Base-by-base conservation (phyloP, 2,329 filamentous ascomycete genomes). In the Emergomyces pasteurianus region DNA sequence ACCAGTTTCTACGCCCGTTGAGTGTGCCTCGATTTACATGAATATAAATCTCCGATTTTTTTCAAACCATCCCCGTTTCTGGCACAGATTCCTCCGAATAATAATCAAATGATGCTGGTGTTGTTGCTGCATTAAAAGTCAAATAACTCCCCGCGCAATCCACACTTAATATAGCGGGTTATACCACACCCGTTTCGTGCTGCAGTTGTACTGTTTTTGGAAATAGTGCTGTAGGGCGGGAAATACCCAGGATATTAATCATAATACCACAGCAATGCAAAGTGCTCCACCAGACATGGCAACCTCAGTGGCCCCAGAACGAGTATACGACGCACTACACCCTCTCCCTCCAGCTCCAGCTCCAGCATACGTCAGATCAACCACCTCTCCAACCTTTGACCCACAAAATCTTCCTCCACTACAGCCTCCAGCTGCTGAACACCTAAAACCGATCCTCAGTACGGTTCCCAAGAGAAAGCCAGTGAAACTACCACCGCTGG, bases 281-380 rank as follows among this genome's bases (percentile, higher is more conserved):
- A 26, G 14, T 21, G 46, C 38, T 23, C 40, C 38, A 9, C 16
- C 40, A 6, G 38, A 43, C 36, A 57, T 57, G 54, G 23, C 54
- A 43, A 46, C 21, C 40, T 8, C 38, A 9, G 3, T 57, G 8
- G 38, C 54, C 36, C 38, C 54, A 31, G 38, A 57, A 46, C 36
- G 23, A 21, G 26, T 26, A 12, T 21, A 57, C 8, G 12, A 62
- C 62, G 43, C 63, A 63, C 21, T 62, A 65, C 26, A 69, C 73
- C 56, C 66, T 73, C 43, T 72, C 43, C 73, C n/a, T n/a, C n/a
- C n/a, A n/a, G n/a, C 75, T 67, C 75, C 75, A 63, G 71, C 75
- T n/a, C 73, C 75, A 34, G 75, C 75, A 63, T 77, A 78, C 65
- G 68, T 76, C 63, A 69, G 71, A 63, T 71, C 74, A 56, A 72